Conservation (phyloP, 2,329 filamentous ascomycete genomes). For the Colletotrichum karsti region DNA sequence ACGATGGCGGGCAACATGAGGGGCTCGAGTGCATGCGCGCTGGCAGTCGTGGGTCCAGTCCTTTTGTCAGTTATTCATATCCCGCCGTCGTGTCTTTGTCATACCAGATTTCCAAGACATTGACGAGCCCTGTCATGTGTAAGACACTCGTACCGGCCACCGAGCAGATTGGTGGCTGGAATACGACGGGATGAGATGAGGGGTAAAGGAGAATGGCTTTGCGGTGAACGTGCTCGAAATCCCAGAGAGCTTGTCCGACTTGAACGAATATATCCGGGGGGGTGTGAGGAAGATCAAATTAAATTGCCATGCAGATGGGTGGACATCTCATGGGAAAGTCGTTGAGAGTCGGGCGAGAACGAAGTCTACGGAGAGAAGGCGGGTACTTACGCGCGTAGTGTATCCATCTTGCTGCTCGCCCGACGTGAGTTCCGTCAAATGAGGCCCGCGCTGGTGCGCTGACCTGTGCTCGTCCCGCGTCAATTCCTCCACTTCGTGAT, state of each 20-base stretch:
- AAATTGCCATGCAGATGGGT: background rate
- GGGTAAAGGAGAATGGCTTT: background rate
- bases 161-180: background rate
- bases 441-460: background rate
- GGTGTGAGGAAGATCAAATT: background rate
- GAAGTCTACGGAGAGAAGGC: background rate
- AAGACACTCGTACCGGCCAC: constrained; percentile 3
- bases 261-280: background rate
- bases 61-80: background rate
- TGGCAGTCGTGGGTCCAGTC: background rate
- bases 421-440: background rate
- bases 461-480: background rate
- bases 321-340: background rate
- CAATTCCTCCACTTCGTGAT: background rate
- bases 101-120: constrained; percentile 1
- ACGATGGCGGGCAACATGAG: background rate
- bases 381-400: background rate
- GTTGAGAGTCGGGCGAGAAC: background rate
- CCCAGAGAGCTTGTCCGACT: background rate
- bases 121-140: background rate
- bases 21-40: background rate
- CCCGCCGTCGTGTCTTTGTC: background rate
- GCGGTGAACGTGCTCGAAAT: background rate
- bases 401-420: no score
- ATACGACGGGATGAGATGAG: constrained; percentile 7